These are phyloP conservation scores for Mallotus japonicus DNA, from an alignment of 441 rosid genomes.

Conservation along the genomic window DNA sequence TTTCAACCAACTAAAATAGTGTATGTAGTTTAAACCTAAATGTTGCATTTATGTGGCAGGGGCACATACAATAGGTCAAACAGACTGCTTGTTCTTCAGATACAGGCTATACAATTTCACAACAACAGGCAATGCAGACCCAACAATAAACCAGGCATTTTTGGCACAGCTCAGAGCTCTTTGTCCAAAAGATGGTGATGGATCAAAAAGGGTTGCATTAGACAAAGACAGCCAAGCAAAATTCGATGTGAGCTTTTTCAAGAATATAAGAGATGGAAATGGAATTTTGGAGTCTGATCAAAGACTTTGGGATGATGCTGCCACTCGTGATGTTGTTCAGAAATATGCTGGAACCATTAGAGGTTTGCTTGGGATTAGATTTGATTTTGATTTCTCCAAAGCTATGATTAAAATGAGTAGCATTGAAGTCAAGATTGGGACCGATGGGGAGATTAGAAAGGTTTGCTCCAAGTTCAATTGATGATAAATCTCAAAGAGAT, in stretches of 20 bases:
- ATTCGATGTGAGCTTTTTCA: conserved; percentile 57
- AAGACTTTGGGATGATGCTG: conserved; percentile 50
- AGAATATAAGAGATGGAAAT: conserved; percentile 57
- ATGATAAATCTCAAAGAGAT: conserved; percentile 14
- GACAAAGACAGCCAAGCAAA: conserved; percentile 50
- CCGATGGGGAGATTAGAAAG: conserved; percentile 58
- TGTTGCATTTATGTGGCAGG: conserved; percentile 33
- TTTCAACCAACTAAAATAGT: too few species aligned
- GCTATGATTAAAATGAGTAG: conserved; percentile 78
- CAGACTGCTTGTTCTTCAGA: conserved; percentile 62
- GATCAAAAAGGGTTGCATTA: conserved; percentile 46
- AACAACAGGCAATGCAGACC: conserved; percentile 58
- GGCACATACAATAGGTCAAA: conserved; percentile 73
- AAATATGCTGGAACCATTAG: conserved; percentile 53
- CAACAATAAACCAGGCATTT: conserved; percentile 53
- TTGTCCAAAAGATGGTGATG: conserved; percentile 63
- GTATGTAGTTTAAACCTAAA: too few species aligned
- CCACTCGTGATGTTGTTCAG: conserved; percentile 43
- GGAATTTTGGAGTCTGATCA: conserved; percentile 70
- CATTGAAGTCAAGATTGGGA: conserved; percentile 59
- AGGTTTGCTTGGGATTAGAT: conserved; percentile 55
- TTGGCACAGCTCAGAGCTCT: conserved; percentile 46
- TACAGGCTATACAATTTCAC: conserved; percentile 82
- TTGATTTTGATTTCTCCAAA: conserved; percentile 51
- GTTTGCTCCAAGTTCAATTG: conserved; percentile 57